These are phyloP conservation scores for Nannochloris sp. DNA, from an alignment of 139 green algal genomes.

Conservation along the genomic window DNA sequence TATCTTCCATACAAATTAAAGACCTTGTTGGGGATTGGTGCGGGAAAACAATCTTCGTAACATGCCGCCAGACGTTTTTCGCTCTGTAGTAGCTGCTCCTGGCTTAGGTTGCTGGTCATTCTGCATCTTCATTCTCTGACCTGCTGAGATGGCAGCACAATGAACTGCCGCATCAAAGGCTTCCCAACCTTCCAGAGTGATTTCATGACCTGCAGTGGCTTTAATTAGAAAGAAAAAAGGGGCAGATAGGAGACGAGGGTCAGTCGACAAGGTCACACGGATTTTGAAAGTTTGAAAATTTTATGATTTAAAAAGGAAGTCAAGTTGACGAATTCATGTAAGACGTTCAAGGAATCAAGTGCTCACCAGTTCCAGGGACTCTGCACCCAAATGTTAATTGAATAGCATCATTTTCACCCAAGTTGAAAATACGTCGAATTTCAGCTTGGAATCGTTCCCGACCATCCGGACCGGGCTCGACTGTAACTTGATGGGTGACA, in stretches of 20 bases:
- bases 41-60: conserved; percentile 8
- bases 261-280: too few species aligned
- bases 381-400: conserved; percentile 32
- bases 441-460: conserved; percentile 10
- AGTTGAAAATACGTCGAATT: conserved; percentile 24
- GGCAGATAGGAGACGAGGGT: too few species aligned
- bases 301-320: too few species aligned
- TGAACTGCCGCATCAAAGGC: conserved; percentile 32
- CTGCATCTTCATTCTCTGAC: background rate
- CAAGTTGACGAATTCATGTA: too few species aligned
- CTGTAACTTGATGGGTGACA: conserved; percentile 8
- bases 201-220: conserved; percentile 9
- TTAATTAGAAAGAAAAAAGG: background rate
- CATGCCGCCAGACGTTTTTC: too few species aligned
- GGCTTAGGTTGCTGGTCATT: background rate
- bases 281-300: background rate
- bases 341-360: background rate
- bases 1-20: too few species aligned
- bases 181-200: conserved; percentile 24
- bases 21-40: background rate
- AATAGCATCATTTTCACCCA: conserved; percentile 12
- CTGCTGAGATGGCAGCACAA: conserved; percentile 21
- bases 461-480: conserved; percentile 19
- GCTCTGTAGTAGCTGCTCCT: background rate
- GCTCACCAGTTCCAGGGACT: conserved; percentile 7